Base-by-base conservation (phyloP, 176 grass and related monocot genomes). In the Phoenix roebelenii region DNA sequence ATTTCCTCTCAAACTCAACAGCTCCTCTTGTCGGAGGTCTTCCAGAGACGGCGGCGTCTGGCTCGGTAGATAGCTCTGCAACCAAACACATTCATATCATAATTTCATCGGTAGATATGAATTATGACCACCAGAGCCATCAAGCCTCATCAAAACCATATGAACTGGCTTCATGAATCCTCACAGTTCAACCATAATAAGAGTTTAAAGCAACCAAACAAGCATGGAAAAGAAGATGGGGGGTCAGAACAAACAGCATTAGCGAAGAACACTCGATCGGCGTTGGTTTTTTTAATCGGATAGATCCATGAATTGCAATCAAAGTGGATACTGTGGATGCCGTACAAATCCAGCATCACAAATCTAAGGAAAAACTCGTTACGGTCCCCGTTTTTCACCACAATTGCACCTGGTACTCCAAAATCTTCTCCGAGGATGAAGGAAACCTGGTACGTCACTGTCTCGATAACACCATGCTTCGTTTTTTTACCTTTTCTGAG, bases 271-370 rank as follows among this genome's bases (percentile, higher is more conserved):
- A 98, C 18, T 52, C 93, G 93, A 58, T 92, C 87, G 14, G 16
- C 23, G 35, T 54, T 87, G 23, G 93, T 88, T 55, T 88, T 98
- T 76, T 18, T 74, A 53, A 70, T 53, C 0, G 93, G 93, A 64
- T 85, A 92, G 2, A 98, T 81, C 93, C 93, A 98, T 3, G 93
- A 98, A 78, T 89, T 85, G 81, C 93, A 98, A 18, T 98, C 87
- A 32, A 98, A 98, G 54, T 92, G 87, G 66, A 98, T 56, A 18
- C 48, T 71, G 5, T 74, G 66, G 73, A 74, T 79, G 3, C 67
- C 84, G 3, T 73, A 65, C 55, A 92, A 23, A 7, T 61, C 15
- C 7, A 98, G 61, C 5, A 55, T 75, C 16, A 88, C 84, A 64
- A 71, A 63, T 4, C 78, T 75, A 58, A 98, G 87, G 70, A 92